Evolutionary conservation across 305 asterid species (phyloP).

Genomic region (Solanum aculeatissimum): DNA sequence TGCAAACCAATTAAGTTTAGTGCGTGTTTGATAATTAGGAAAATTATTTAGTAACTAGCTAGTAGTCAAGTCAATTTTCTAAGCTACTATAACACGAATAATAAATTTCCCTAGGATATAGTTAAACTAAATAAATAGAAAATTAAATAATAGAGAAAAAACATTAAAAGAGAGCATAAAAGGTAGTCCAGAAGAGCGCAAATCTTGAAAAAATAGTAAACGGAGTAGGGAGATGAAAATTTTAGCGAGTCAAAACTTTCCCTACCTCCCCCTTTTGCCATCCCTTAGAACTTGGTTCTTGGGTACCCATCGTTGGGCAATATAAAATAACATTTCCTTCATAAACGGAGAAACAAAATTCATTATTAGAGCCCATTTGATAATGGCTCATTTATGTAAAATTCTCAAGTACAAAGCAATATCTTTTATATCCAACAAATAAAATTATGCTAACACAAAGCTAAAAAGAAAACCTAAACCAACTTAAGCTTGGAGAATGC

Average conservation of each 20-base stretch:
- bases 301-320: no score
- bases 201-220: no score
- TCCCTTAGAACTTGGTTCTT: no score
- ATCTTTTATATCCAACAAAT: neutral
- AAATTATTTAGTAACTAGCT: neutral
- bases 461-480: neutral
- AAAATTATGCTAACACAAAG: neutral
- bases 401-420: neutral
- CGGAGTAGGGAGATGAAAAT: no score
- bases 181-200: no score
- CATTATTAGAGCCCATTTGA: neutral
- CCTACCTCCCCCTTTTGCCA: no score
- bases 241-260: no score
- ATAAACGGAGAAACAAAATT: neutral
- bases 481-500: neutral
- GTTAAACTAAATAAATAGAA: no score
- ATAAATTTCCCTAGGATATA: no score
- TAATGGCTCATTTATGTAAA: neutral
- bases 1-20: neutral
- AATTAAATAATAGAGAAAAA: no score
- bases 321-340: neutral
- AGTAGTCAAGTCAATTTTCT: neutral
- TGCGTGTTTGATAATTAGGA: neutral
- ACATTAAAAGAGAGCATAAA: no score
- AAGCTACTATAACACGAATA: no score